Evolutionary conservation across 768 basidiomycete species (phyloP).

Genomic region (Suillus subalutaceus): DNA sequence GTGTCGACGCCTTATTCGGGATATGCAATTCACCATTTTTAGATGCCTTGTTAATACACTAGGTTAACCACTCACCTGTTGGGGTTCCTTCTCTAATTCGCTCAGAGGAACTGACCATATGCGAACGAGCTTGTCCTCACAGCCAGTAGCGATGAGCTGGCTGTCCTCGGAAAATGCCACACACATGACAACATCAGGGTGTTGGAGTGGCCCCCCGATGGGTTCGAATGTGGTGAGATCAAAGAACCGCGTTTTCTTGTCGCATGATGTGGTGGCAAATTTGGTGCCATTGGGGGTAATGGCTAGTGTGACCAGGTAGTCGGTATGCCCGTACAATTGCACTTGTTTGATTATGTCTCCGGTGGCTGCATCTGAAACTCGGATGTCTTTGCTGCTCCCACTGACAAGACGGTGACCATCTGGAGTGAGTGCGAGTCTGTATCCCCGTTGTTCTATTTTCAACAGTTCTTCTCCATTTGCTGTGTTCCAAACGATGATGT

Average conservation of each 20-base stretch:
- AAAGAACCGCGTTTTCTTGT: background rate
- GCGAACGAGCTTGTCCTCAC: background rate
- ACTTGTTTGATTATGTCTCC: background rate
- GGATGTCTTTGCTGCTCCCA: background rate
- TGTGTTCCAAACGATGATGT: constrained; percentile 4
- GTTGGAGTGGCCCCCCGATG: background rate
- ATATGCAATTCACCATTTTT: no score
- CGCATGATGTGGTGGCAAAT: background rate
- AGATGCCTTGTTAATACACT: no score
- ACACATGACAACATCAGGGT: background rate
- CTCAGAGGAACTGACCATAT: background rate
- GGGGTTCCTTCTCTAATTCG: background rate
- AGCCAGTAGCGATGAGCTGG: background rate
- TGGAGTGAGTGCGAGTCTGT: background rate
- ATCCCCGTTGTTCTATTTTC: background rate
- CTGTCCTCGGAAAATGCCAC: background rate
- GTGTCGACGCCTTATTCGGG: no score
- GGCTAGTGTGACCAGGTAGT: background rate
- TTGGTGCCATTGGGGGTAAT: background rate
- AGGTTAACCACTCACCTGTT: background rate
- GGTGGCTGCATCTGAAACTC: background rate
- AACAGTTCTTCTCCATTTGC: background rate
- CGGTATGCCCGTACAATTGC: no score
- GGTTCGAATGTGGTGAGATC: background rate
- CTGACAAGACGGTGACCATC: background rate